Evolutionary conservation across 768 basidiomycete genomes (phyloP).

Genomic region (Russula vinacea): DNA sequence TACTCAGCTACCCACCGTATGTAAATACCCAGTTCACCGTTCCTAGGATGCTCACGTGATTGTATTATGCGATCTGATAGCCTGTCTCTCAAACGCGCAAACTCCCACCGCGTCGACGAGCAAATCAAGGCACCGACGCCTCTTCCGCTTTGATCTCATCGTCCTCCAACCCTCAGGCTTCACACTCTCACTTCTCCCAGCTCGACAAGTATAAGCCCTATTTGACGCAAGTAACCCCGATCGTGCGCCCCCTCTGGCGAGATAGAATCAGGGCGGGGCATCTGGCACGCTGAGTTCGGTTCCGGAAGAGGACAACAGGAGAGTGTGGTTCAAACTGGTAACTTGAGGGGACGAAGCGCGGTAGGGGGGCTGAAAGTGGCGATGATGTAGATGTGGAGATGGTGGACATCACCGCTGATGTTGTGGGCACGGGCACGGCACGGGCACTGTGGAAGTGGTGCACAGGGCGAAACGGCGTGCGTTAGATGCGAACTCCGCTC

Average conservation of each 20-base stretch:
- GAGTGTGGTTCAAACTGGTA: not conserved
- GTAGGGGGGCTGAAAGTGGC: not conserved
- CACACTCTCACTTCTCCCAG: constrained; percentile 15
- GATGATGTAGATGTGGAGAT: constrained; percentile 3
- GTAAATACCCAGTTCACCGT: not conserved
- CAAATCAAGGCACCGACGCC: constrained; percentile 3
- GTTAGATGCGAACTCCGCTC: not conserved
- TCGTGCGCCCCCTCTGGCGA: constrained; percentile 5
- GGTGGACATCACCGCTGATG: not conserved
- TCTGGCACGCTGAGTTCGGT: constrained; percentile 6
- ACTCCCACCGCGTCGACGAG: constrained; percentile 23
- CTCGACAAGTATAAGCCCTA: constrained; percentile 29
- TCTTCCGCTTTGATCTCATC: constrained; percentile 8
- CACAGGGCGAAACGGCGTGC: constrained; percentile 21
- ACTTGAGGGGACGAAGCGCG: constrained; percentile 20
- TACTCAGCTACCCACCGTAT: constrained; percentile 23
- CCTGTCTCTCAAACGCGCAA: constrained; percentile 22
- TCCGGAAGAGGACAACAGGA: constrained; percentile 24
- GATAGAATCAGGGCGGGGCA: constrained; percentile 9
- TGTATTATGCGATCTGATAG: not conserved
- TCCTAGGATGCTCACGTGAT: not conserved
- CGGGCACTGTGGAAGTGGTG: not conserved
- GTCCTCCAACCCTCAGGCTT: not conserved
- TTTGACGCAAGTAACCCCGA: constrained; percentile 30
- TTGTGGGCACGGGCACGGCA: not conserved